A percentile compares a stretch with the other conserved stretches of the same genome.
Evolutionary conservation across 2,329 filamentous ascomycete species (phyloP).

Genomic region (Fusarium cyanostomum): DNA sequence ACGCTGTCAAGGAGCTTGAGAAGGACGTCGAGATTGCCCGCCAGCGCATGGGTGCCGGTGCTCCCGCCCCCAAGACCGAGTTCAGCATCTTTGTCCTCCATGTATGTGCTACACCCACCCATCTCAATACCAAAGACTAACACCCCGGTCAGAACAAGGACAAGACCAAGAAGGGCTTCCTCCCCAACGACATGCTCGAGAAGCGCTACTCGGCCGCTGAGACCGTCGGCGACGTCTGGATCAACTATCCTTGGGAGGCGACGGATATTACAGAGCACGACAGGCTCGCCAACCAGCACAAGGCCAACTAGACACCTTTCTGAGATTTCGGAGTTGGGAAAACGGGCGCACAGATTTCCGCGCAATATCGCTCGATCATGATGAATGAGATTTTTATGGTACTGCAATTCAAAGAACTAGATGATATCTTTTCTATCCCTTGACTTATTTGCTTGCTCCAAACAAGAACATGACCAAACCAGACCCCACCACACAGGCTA

Average conservation of each 20-base stretch:
- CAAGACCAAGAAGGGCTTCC: slow-evolving; percentile 89
- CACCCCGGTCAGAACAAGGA: slow-evolving; percentile 80
- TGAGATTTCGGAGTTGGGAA: slow-evolving; percentile 36
- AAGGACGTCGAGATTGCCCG: slow-evolving; percentile 91
- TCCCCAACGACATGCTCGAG: slow-evolving; percentile 81
- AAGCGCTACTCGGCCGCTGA: slow-evolving; percentile 84
- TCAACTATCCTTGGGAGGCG: slow-evolving; percentile 99
- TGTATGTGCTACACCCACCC: slow-evolving; percentile 58
- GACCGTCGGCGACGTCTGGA: slow-evolving; percentile 95
- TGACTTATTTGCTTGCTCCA: neutral
- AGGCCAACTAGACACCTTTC: slow-evolving; percentile 32
- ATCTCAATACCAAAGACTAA: slow-evolving; percentile 10
- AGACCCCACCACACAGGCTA: neutral
- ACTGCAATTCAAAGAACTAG: slow-evolving; percentile 14
- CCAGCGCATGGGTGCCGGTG: slow-evolving; percentile 72
- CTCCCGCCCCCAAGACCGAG: slow-evolving; percentile 71
- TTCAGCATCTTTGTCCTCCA: slow-evolving; percentile 97
- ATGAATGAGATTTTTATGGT: slow-evolving; percentile 18
- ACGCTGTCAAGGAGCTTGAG: slow-evolving; percentile 90
- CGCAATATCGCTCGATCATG: slow-evolving; percentile 15
- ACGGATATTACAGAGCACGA: slow-evolving; percentile 95
- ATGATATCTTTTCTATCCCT: neutral
- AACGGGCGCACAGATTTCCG: slow-evolving; percentile 22
- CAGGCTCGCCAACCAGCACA: slow-evolving; percentile 65
- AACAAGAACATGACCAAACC: neutral